Evolutionary conservation across 208 protist genomes (phyloP), one percentile per base, ranked within the genome.

Genomic region (Trypanosoma grayi): DNA sequence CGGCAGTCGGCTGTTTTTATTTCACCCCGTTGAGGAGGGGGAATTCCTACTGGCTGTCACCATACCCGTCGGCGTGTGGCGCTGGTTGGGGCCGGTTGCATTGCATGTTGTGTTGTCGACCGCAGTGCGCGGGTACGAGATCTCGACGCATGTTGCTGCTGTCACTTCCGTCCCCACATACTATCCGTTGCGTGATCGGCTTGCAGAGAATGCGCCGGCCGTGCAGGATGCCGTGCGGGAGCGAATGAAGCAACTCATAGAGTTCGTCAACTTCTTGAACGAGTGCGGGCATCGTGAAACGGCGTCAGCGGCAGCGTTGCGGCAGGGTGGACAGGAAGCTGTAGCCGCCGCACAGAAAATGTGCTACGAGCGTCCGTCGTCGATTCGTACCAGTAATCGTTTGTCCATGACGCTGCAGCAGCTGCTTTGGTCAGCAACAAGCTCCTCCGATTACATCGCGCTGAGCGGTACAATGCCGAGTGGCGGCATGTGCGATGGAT

Each of bases 21-120:
- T 74, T 6, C 71, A 60, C 24, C 79, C 85, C 11, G 45, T 92
- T 4, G 85, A 92, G 48, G 69, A 69, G 4, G 64, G 60, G 14
- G 66, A 73, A 1, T 89, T 81, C 51, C 34, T 81, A 18, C 60
- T 78, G 1, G 55, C 71, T 1, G 47, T 84, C 25, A 50, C 45
- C 0, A 57, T 87, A 36, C 85, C 85, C 3, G 46, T 54, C 0
- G 0, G 14, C n/a, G 60, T 83, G 24, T 85, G 76, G 71, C 41
- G 60, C 1, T 54, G 62, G 20, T 43, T 89, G 14, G 85, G 85
- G 20, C 57, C 65, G 5, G 40, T 59, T 0, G 46, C 67, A n/a
- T 56, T 78, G 20, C 45, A 63, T 7, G 39, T 71, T 47, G 43
- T 92, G 36, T 22, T 86, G 30, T 51, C 57, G 44, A 85, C 81